Evolutionary conservation across 78 protist species (phyloP).

Genomic region (Dictyostelium firmibasis): DNA sequence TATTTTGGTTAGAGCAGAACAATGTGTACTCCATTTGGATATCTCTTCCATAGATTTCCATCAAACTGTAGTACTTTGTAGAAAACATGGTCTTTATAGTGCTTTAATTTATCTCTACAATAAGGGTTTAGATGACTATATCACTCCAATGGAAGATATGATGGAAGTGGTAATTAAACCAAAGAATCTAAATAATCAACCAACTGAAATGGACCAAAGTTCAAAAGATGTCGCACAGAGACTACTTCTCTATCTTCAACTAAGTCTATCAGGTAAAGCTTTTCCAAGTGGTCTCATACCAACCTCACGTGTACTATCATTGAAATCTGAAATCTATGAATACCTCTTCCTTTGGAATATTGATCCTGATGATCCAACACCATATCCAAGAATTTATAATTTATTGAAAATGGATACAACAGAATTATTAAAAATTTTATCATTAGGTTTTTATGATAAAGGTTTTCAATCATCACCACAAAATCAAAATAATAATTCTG

Average conservation of each 20-base stretch:
- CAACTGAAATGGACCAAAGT: not conserved
- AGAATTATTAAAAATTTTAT: constrained; percentile 47
- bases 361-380: constrained; percentile 75
- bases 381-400: constrained; percentile 60
- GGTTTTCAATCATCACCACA: not conserved
- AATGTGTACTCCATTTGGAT: constrained; percentile 78
- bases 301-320: constrained; percentile 1
- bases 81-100: constrained; percentile 50
- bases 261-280: constrained; percentile 56
- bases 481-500: not conserved
- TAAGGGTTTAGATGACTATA: constrained; percentile 74
- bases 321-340: constrained; percentile 42
- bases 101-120: constrained; percentile 82
- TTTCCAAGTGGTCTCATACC: constrained; percentile 69
- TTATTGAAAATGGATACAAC: constrained; percentile 48
- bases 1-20: constrained; percentile 49
- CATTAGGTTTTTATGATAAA: constrained; percentile 39
- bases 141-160: constrained; percentile 80
- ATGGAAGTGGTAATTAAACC: constrained; percentile 36
- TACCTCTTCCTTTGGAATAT: constrained; percentile 40
- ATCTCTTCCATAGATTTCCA: constrained; percentile 74
- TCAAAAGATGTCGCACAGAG: constrained; percentile 61
- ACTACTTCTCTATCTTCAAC: constrained; percentile 39
- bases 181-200: constrained; percentile 7
- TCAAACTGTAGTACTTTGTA: constrained; percentile 61